A percentile compares a stretch with the other conserved stretches of the same genome.
Conservation (phyloP, 1,284 basidiomycete species). For the Heterobasidion irregulare region DNA sequence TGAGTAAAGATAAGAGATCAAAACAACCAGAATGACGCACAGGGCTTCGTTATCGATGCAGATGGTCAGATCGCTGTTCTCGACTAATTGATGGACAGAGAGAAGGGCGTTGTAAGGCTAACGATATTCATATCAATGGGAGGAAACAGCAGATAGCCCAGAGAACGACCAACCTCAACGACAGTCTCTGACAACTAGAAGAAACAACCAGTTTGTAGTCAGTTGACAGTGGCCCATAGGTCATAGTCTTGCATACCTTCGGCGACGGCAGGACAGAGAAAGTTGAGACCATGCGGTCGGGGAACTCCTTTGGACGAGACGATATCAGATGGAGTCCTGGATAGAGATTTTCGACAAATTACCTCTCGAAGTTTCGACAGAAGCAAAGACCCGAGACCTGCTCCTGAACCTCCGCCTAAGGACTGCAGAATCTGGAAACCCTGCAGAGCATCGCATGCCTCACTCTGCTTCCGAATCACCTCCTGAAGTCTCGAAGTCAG, state of each 20-base stretch:
- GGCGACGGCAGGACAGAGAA: slow-evolving; percentile 91
- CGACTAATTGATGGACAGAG: slow-evolving; percentile 86
- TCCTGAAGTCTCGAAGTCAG: slow-evolving; percentile 34
- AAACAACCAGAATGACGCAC: slow-evolving; percentile 26
- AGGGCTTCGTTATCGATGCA: slow-evolving; percentile 94
- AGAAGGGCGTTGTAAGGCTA: slow-evolving; percentile 88
- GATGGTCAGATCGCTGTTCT: slow-evolving; percentile 86
- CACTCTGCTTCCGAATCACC: slow-evolving; percentile 65
- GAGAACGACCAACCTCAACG: slow-evolving; percentile 55
- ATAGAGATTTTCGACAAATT: slow-evolving; percentile 6
- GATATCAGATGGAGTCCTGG: slow-evolving; percentile 10
- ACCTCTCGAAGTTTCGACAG: slow-evolving; percentile 82
- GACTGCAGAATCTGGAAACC: slow-evolving; percentile 94
- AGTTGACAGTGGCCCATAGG: too few relatives aligned
- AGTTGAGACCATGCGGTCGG: slow-evolving; percentile 90
- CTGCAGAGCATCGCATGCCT: slow-evolving; percentile 82
- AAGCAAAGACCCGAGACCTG: slow-evolving; percentile 78
- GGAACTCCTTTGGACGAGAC: slow-evolving; percentile 60
- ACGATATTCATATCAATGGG: neutral
- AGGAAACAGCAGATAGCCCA: neutral
- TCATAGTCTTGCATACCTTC: slow-evolving; percentile 39
- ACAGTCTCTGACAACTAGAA: slow-evolving; percentile 86
- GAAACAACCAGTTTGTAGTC: slow-evolving; percentile 1
- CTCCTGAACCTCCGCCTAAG: slow-evolving; percentile 89
- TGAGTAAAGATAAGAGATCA: slow-evolving; percentile 2